Percentiles rank a stretch among this genome's conserved stretches.
These are phyloP conservation scores for Lupinus albus DNA, from an alignment of 306 rosid genomes.

Conservation along the genomic window DNA sequence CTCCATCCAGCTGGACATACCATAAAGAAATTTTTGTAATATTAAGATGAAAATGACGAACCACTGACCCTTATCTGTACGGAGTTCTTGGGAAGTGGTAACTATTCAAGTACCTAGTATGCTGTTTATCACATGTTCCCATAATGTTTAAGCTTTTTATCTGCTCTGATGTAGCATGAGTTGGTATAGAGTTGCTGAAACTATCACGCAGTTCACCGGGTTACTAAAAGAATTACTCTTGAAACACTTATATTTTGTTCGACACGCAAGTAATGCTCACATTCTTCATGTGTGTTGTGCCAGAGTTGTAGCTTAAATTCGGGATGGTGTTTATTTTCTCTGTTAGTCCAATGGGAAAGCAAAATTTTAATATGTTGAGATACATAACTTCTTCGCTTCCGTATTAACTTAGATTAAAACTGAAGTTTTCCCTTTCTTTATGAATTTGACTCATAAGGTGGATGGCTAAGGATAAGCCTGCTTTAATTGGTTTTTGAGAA, in stretches of 20 bases:
- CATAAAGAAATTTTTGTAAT: too few relatives aligned
- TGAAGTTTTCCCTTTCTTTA: not conserved
- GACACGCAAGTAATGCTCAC: not conserved
- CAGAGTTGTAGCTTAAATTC: not conserved
- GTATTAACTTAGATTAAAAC: not conserved
- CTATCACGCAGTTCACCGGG: too few relatives aligned
- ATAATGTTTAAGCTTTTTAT: too few relatives aligned
- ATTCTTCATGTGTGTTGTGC: conserved; percentile 14
- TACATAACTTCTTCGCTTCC: not conserved
- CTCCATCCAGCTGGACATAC: too few relatives aligned
- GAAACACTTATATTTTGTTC: not conserved
- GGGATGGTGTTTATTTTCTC: not conserved
- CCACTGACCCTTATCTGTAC: too few relatives aligned
- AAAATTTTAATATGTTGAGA: not conserved
- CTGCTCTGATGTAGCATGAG: too few relatives aligned
- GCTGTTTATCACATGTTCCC: too few relatives aligned
- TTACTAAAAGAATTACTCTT: not conserved
- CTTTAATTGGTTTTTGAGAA: conserved; percentile 19
- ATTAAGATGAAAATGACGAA: too few relatives aligned
- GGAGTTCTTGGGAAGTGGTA: too few relatives aligned
- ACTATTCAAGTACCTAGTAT: too few relatives aligned
- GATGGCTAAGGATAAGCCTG: not conserved
- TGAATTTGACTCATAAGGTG: not conserved
- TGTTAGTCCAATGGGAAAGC: not conserved
- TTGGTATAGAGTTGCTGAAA: too few relatives aligned